Percentiles rank a stretch among this genome's conserved stretches.
These are phyloP conservation scores for Thermoascus crustaceus DNA, from an alignment of 2,329 filamentous ascomycete genomes.

Conservation along the genomic window DNA sequence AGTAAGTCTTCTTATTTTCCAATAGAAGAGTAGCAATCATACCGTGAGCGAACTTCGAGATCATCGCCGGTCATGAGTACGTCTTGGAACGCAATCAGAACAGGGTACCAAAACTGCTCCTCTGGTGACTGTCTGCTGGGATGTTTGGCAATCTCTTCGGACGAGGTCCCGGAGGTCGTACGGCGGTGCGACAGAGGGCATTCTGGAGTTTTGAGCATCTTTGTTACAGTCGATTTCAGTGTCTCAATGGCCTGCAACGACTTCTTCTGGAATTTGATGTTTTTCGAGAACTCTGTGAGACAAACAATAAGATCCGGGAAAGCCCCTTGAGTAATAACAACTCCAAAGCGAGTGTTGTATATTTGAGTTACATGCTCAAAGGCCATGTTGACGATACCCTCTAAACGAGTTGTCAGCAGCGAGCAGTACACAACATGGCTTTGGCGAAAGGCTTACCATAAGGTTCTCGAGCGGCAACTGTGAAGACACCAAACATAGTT, in stretches of 20 bases:
- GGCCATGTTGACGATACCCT: conserved; percentile 90
- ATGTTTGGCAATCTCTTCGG: conserved; percentile 47
- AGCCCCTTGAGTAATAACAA: conserved; percentile 91
- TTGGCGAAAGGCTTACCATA: conserved; percentile 49
- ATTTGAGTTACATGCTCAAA: conserved; percentile 96
- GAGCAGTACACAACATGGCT: not conserved
- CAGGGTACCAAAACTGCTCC: conserved; percentile 97
- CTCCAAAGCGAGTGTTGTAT: conserved; percentile 89
- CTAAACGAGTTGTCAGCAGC: conserved; percentile 38
- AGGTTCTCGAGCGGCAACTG: conserved; percentile 83
- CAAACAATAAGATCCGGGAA: conserved; percentile 96
- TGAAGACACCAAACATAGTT: conserved; percentile 99
- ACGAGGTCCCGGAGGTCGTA: conserved; percentile 38
- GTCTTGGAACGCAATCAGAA: conserved; percentile 96
- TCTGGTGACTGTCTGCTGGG: conserved; percentile 79
- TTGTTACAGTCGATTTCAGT: conserved; percentile 83
- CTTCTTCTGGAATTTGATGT: conserved; percentile 97
- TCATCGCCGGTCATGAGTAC: conserved; percentile 99
- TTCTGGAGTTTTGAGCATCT: conserved; percentile 92
- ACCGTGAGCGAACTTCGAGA: conserved; percentile 76
- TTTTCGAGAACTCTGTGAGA: conserved; percentile 97
- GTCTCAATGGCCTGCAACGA: conserved; percentile 92
- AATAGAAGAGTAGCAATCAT: conserved; percentile 24
- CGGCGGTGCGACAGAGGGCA: conserved; percentile 73
- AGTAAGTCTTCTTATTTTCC: conserved; percentile 26